phyloP scores from a whole-genome alignment of 202 grass and related monocot species.

The Setaria viridis region DNA sequence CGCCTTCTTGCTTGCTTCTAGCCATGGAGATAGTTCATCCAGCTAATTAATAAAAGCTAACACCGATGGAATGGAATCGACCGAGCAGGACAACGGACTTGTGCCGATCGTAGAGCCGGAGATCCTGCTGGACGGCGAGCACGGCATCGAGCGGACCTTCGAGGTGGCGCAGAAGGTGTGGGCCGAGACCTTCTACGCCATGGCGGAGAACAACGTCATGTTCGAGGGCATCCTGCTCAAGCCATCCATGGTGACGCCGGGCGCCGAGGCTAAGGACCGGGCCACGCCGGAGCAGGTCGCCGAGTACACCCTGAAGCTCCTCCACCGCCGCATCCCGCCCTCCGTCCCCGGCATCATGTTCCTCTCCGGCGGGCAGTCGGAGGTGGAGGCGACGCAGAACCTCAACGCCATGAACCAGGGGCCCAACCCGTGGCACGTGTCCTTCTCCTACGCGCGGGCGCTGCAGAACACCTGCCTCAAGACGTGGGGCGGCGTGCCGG shows the following conservation, averaged over 20 bases:
- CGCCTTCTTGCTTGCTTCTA: neutral
- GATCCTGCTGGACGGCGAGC: constrained; percentile 88
- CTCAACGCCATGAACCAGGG: constrained; percentile 96
- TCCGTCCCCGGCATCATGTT: constrained; percentile 78
- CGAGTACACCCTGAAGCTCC: constrained; percentile 75
- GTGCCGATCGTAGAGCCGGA: constrained; percentile 93
- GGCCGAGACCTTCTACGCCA: constrained; percentile 86
- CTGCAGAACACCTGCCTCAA: constrained; percentile 93
- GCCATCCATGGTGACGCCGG: constrained; percentile 87
- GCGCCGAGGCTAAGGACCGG: constrained; percentile 74
- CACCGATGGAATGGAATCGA: no score
- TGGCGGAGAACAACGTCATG: constrained; percentile 86
- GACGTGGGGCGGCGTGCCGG: constrained; percentile 65
- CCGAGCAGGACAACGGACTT: constrained; percentile 64
- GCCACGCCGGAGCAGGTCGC: constrained; percentile 77
- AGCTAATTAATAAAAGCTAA: no score
- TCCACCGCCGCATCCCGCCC: constrained; percentile 71
- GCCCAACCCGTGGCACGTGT: constrained; percentile 68
- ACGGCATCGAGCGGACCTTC: constrained; percentile 78
- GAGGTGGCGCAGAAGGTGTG: constrained; percentile 93
- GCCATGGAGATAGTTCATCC: no score
- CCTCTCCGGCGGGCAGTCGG: constrained; percentile 72
- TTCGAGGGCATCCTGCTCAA: constrained; percentile 89
- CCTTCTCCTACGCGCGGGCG: constrained; percentile 77
- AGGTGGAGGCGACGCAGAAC: constrained; percentile 85